Evolutionary conservation across 148 eudicot species (phyloP).

Genomic region (Persicaria tinctoria): DNA sequence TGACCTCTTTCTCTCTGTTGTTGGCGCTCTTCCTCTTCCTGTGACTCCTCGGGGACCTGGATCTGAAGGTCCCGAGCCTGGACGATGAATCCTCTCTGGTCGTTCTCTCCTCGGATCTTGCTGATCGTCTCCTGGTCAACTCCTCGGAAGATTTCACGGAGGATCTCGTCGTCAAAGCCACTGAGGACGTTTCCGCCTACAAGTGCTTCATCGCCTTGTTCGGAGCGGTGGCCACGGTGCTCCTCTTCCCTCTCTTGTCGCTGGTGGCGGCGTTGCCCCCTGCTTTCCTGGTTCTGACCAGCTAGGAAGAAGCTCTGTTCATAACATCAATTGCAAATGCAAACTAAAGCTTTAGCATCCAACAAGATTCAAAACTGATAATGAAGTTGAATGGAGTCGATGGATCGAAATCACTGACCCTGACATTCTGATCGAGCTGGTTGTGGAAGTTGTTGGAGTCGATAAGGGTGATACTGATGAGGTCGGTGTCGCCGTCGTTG

Average conservation of each 20-base stretch:
- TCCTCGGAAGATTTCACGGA: slow-evolving; percentile 23
- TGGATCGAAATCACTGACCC: slow-evolving; percentile 24
- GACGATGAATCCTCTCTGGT: slow-evolving; percentile 44
- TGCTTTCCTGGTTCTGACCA: slow-evolving; percentile 34
- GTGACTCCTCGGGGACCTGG: slow-evolving; percentile 23
- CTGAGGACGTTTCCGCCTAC: slow-evolving; percentile 30
- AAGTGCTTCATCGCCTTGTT: background rate
- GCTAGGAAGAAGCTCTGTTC: slow-evolving; percentile 56
- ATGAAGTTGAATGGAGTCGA: background rate
- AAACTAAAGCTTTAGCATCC: background rate
- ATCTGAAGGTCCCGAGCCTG: slow-evolving; percentile 25
- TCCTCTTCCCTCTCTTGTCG: slow-evolving; percentile 10
- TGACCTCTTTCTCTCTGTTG: background rate
- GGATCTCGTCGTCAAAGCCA: slow-evolving; percentile 34
- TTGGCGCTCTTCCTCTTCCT: slow-evolving; percentile 21
- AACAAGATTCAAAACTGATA: background rate
- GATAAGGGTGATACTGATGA: slow-evolving; percentile 28
- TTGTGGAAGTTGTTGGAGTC: slow-evolving; percentile 43
- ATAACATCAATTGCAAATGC: background rate
- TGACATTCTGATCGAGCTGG: slow-evolving; percentile 48
- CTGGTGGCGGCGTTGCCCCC: slow-evolving; percentile 18
- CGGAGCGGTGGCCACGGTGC: background rate
- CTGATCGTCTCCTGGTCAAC: slow-evolving; percentile 24
- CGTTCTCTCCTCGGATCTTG: slow-evolving; percentile 33
- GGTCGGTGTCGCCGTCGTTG: slow-evolving; percentile 40